Conservation (phyloP, 163 green algal species). For the Scenedesmus sp. region DNA sequence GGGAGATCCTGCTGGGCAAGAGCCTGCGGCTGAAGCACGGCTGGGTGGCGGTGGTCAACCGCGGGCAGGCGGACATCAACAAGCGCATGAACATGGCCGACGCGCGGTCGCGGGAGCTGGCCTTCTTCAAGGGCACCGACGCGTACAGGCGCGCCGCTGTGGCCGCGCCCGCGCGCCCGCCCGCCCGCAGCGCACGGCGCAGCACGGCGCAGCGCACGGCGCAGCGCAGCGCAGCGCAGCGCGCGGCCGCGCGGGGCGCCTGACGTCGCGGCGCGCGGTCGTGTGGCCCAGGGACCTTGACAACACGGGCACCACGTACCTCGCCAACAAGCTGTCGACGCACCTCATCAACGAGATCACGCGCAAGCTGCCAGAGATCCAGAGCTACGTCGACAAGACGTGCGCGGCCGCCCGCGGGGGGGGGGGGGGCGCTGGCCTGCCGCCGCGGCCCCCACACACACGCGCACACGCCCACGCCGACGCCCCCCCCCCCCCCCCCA, state of each 20-base stretch:
- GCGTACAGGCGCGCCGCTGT: constrained; percentile 21
- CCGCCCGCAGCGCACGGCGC: too few species aligned
- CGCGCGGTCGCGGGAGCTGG: constrained; percentile 76
- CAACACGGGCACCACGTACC: constrained; percentile 85
- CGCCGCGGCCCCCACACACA: too few species aligned
- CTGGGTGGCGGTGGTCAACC: constrained; percentile 96
- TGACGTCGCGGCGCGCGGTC: too few species aligned
- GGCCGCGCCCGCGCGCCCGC: too few species aligned
- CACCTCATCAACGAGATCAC: constrained; percentile 89
- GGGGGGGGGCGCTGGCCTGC: too few species aligned
- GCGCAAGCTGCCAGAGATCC: constrained; percentile 89
- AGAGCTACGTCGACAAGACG: constrained; percentile 85
- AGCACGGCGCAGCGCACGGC: too few species aligned
- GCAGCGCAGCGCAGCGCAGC: too few species aligned
- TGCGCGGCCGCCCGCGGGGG: constrained; percentile 30
- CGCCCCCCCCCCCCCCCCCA: too few species aligned
- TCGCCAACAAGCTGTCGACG: constrained; percentile 82
- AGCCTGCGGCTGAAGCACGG: constrained; percentile 85
- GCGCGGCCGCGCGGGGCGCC: too few species aligned
- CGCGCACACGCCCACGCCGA: too few species aligned
- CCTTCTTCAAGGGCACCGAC: constrained; percentile 82
- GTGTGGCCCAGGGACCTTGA: constrained; percentile 43
- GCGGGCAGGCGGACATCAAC: constrained; percentile 94
- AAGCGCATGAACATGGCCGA: constrained; percentile 83
- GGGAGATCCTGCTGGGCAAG: constrained; percentile 81